phyloP scores from a whole-genome alignment of 1,139 yeast species.

The Suhomyces anneliseae region DNA sequence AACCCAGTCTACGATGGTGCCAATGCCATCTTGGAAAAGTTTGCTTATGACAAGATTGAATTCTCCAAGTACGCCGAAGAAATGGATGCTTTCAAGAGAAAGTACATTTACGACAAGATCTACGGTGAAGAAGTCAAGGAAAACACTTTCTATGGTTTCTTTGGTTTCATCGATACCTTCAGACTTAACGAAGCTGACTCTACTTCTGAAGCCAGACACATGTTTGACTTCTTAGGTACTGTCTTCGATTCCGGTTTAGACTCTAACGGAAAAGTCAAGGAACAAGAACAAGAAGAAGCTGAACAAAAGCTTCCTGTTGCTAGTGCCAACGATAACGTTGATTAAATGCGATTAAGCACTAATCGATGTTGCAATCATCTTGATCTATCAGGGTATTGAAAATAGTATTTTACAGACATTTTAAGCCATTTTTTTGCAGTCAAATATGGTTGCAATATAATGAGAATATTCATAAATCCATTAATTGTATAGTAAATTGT shows the following conservation, averaged over 20 bases:
- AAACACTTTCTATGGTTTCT: conserved; percentile 85
- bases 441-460: too few species aligned
- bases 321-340: conserved; percentile 11
- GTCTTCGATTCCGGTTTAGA: conserved; percentile 30
- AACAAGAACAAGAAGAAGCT: conserved; percentile 3
- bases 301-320: conserved; percentile 1
- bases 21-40: conserved; percentile 66
- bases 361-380: neutral
- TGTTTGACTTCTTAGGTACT: conserved; percentile 78
- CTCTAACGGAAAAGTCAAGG: conserved; percentile 8
- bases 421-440: too few species aligned
- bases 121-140: conserved; percentile 86
- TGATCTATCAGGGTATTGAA: neutral
- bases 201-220: conserved; percentile 38
- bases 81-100: conserved; percentile 85
- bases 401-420: neutral
- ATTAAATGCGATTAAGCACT: conserved; percentile 1
- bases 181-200: conserved; percentile 16
- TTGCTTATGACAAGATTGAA: conserved; percentile 77
- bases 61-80: conserved; percentile 66
- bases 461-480: too few species aligned
- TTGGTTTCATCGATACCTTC: conserved; percentile 82
- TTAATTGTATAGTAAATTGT: too few species aligned
- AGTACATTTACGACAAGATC: conserved; percentile 86
- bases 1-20: conserved; percentile 90